phyloP scores from a whole-genome alignment of 1,284 basidiomycete species.

The Erythrobasidium hasegawianum region DNA sequence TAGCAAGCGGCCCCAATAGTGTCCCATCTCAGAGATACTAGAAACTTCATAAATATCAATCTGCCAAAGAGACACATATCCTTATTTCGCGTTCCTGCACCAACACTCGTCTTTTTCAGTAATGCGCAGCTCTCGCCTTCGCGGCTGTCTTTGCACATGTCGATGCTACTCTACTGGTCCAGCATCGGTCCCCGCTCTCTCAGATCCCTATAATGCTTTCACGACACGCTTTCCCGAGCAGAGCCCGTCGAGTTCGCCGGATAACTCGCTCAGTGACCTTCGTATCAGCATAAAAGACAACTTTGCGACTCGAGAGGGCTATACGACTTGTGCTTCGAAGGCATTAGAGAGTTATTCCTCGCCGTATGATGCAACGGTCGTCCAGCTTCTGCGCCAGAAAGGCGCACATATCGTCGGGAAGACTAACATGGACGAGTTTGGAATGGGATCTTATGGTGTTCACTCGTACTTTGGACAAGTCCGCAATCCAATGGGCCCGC shows the following conservation, averaged over 20 bases:
- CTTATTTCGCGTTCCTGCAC: too few relatives aligned
- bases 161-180: conserved; percentile 1
- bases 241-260: neutral
- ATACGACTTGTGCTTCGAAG: conserved; percentile 73
- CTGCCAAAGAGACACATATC: too few relatives aligned
- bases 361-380: conserved; percentile 84
- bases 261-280: neutral
- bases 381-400: conserved; percentile 59
- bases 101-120: neutral
- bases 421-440: conserved; percentile 96
- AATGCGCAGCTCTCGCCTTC: neutral
- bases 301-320: conserved; percentile 61
- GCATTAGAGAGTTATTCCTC: conserved; percentile 72
- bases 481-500: conserved; percentile 64
- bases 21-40: too few relatives aligned
- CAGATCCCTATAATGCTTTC: conserved; percentile 20
- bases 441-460: conserved; percentile 72
- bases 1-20: too few relatives aligned
- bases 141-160: neutral
- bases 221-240: neutral
- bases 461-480: conserved; percentile 71
- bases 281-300: conserved; percentile 76
- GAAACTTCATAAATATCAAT: too few relatives aligned
- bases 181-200: too few relatives aligned
- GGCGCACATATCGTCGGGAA: conserved; percentile 79